phyloP scores from a whole-genome alignment of 129 eudicot genomes.

The Artemisia annua region DNA sequence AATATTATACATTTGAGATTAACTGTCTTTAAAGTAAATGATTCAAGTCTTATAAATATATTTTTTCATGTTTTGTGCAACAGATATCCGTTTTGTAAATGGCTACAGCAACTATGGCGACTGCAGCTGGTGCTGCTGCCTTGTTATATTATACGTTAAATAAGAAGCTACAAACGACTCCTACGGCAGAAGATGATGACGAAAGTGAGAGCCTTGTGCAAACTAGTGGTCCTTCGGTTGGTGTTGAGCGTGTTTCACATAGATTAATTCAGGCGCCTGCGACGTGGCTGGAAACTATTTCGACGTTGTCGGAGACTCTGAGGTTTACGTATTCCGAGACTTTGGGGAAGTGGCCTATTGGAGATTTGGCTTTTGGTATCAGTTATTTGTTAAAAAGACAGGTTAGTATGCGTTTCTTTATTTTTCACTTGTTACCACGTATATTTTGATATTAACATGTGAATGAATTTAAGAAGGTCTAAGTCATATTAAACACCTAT shows the following conservation, averaged over 20 bases:
- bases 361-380: constrained; percentile 98
- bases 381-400: constrained; percentile 81
- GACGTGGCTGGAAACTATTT: constrained; percentile 95
- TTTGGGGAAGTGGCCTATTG: constrained; percentile 98
- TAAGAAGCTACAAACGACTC: constrained; percentile 56
- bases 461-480: too few relatives aligned
- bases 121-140: constrained; percentile 99
- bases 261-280: constrained; percentile 95
- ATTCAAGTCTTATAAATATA: background rate
- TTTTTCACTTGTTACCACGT: background rate
- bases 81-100: constrained; percentile 38
- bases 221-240: constrained; percentile 44
- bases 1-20: constrained; percentile 10
- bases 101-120: constrained; percentile 99
- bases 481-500: too few relatives aligned
- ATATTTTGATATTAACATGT: background rate
- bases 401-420: constrained; percentile 37
- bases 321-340: constrained; percentile 97
- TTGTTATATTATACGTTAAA: constrained; percentile 85
- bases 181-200: constrained; percentile 46
- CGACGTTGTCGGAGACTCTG: constrained; percentile 92
- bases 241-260: constrained; percentile 71
- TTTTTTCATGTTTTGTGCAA: background rate
- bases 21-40: constrained; percentile 10
- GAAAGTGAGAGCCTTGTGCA: constrained; percentile 48